Base-by-base conservation (phyloP, 495 filamentous ascomycete species). In the Penicillium antarcticum region DNA sequence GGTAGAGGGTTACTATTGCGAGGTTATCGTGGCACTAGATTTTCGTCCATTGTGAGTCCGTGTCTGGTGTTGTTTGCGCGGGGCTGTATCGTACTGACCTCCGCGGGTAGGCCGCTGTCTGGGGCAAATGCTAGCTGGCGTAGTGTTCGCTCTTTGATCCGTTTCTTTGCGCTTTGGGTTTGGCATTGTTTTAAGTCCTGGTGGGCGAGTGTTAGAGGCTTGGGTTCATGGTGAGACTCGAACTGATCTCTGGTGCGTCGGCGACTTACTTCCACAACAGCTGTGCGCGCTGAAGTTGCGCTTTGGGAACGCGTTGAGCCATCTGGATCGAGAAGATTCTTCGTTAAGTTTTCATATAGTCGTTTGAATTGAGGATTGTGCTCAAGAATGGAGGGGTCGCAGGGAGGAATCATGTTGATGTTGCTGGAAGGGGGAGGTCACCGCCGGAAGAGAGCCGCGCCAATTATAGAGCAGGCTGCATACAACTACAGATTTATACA, bases 321-420 rank as follows among this genome's bases (percentile, higher is more conserved):
- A 74, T 86, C 78, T 0, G 77, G 65, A 49, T 84, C 83, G 19
- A 89, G 70, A 7, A 86, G 61, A 0, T 68, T 75, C 1, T 70
- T 76, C 0, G 83, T 83, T 6, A 89, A 58, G 14, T 77, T 80
- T 14, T 80, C 75, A 61, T 87, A 83, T 1, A 89, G 72, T 23
- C 69, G 72, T 44, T 83, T 80, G 54, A 89, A 89, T 39, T 83
- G 73, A 18, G 83, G 83, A 49, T 87, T 88, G 23, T 71, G 73
- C 42, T 80, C 70, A 2, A 89, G 69, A 40, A 89, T 74, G 1
- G 73, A 61, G 21, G 80, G 76, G 26, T 88, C 84, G 43, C 87
- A 75, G 6, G 82, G 83, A 0, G 85, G 83, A 3, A 88, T 68
- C 86, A 89, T 89, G 31, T 51, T 76, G 55, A 33, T 47, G 49